A percentile compares a stretch with the other conserved stretches of the same genome.
Evolutionary conservation across 768 basidiomycete genomes (phyloP).

Genomic region (Imleria badia): DNA sequence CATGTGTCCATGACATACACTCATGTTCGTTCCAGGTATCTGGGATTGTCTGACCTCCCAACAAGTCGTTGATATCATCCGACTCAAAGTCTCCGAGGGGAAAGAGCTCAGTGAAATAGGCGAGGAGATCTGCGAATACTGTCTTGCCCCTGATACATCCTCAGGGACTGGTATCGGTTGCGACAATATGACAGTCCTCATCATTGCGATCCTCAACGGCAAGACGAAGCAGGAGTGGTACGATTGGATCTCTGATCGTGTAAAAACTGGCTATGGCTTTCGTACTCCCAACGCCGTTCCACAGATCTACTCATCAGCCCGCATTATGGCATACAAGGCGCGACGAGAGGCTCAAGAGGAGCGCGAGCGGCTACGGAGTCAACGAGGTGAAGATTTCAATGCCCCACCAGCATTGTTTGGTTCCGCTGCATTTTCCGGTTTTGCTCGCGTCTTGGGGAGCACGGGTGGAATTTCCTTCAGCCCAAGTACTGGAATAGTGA

Average conservation of each 20-base stretch:
- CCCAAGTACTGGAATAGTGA: constrained; percentile 52
- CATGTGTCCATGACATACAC: not conserved
- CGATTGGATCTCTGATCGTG: constrained; percentile 81
- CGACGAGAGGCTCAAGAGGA: constrained; percentile 58
- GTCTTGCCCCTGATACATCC: constrained; percentile 90
- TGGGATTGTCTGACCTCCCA: constrained; percentile 98
- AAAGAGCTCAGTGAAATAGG: constrained; percentile 80
- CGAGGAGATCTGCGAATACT: constrained; percentile 88
- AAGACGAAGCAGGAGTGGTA: constrained; percentile 93
- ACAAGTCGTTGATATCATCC: constrained; percentile 86
- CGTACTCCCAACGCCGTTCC: constrained; percentile 74
- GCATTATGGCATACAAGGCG: constrained; percentile 62
- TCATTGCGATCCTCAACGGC: constrained; percentile 85
- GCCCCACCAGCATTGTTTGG: constrained; percentile 31
- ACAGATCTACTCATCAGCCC: constrained; percentile 68
- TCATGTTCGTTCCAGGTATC: constrained; percentile 62
- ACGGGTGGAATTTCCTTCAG: constrained; percentile 66
- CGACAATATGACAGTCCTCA: constrained; percentile 97
- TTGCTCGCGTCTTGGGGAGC: constrained; percentile 57
- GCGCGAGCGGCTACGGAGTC: constrained; percentile 39
- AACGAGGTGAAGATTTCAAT: constrained; percentile 35
- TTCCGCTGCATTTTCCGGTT: constrained; percentile 41
- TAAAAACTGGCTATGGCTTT: constrained; percentile 73
- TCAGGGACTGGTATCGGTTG: constrained; percentile 93
- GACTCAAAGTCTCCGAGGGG: constrained; percentile 77